Base-by-base conservation (phyloP, 1,139 yeast species). In the Pichia sp. region DNA sequence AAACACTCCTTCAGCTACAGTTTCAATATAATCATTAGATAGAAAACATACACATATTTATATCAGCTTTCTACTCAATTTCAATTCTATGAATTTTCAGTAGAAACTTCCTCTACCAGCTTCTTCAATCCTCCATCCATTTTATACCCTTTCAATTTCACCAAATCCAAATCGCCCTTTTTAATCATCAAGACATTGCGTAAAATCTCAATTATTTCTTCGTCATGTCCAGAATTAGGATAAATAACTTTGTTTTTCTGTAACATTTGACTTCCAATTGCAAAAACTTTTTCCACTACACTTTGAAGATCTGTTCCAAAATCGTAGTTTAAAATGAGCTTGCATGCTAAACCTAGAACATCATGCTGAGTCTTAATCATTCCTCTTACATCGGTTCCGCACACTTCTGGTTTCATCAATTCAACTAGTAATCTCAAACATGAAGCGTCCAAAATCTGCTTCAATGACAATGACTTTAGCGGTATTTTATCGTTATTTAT, bases 341-440 rank as follows among this genome's bases (percentile, higher is more conserved):
- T 85, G 49, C 95, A 79, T 11, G 83, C 69, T 41, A 86, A 63
- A 10, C 79, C 71, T 44, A 92, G 71, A 1, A 84, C 77, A 50
- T 83, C 88, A 41, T 73, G 66, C 48, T 85, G 82, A 0, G 88
- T 82, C 46, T 71, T 71, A 4, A 70, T 66, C 72, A 79, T 85
- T 39, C 90, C 90, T 26, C 62, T 60, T 2, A 72, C 69, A 57
- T 84, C 94, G 1, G 85, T 77, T 46, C 72, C 77, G 49, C 78
- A 69, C 1, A 83, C 85, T 45, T 83, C 88, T 0, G 78, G 78
- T 53, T 80, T 81, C 45, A 82, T 65, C 35, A 85, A 64, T 52
- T 81, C 85, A 28, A 79, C 72, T 41, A 88, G 67, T 38, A 90
- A 68, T 9, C 96, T 92, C 60, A 87, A 75, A 37, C 90, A 68